A percentile compares a stretch with the other conserved stretches of the same genome.
These are phyloP conservation scores for Pezicula rhizophila DNA, from an alignment of 2,329 filamentous ascomycete genomes.

Conservation along the genomic window DNA sequence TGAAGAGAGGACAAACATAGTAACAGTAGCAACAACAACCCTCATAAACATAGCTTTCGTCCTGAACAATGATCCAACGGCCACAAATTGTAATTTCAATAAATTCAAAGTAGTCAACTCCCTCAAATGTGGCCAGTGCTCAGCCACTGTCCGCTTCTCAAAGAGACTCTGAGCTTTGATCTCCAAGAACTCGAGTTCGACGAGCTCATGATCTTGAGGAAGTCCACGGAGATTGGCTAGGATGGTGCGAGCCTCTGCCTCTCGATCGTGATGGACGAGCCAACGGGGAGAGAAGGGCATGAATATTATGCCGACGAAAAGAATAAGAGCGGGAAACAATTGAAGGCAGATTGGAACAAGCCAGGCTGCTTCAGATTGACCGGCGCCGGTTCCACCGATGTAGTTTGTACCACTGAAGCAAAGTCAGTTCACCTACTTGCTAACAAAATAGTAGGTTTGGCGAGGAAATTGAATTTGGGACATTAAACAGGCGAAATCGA, in stretches of 20 bases:
- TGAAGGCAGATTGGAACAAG: constrained; percentile 68
- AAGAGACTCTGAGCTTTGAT: constrained; percentile 76
- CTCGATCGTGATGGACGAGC: constrained; percentile 64
- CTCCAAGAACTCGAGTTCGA: constrained; percentile 74
- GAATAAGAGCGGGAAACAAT: constrained; percentile 57
- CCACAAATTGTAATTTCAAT: constrained; percentile 65
- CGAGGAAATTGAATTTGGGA: too few relatives aligned
- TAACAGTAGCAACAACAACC: constrained; percentile 56
- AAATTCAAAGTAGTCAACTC: constrained; percentile 55
- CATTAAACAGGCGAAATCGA: too few relatives aligned
- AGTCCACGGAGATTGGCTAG: constrained; percentile 60
- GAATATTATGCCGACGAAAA: constrained; percentile 67
- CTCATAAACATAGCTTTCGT: constrained; percentile 61
- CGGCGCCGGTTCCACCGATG: constrained; percentile 54
- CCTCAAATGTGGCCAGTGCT: constrained; percentile 60
- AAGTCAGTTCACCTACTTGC: too few relatives aligned
- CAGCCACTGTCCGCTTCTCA: constrained; percentile 63
- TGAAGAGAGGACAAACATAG: constrained; percentile 47
- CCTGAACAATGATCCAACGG: constrained; percentile 58
- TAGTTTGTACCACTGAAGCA: constrained; percentile 49
- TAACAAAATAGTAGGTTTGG: too few relatives aligned
- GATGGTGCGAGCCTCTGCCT: constrained; percentile 58
- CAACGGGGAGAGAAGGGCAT: constrained; percentile 77
- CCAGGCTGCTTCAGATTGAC: constrained; percentile 66
- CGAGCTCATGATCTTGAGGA: constrained; percentile 55